Base-by-base conservation (phyloP, 1,284 basidiomycete genomes). In the Mrakiaceae sp. region DNA sequence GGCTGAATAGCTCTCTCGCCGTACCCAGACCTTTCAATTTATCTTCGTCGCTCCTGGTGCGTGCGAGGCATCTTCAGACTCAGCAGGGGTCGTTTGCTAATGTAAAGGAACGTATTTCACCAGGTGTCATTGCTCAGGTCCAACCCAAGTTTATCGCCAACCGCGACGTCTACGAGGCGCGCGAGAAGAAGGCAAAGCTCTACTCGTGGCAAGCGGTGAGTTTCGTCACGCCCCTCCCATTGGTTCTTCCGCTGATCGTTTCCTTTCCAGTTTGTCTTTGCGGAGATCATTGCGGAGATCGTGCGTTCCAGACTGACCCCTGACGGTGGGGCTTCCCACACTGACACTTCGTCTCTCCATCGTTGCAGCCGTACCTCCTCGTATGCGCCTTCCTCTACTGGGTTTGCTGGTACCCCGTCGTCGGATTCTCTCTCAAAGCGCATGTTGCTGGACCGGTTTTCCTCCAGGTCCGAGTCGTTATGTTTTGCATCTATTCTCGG, bases 111-210 rank as follows among this genome's bases (percentile, higher is more conserved):
- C 27, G 1, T 27, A 1, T 27, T 27, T 27, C 27, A 27, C 27
- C 27, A 27, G 66, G 66, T 44, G 66, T 70, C 7, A 75, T 77
- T 42, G 73, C 72, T 6, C 74, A 76, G 61, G 70, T 72, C 3
- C 75, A 76, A 67, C 76, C 76, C 49, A 73, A 74, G 58, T 77
- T 76, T 65, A 74, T 77, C 66, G 74, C 72, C 62, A 74, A 74
- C 64, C 69, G 75, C 58, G 73, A 74, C 63, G 70, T 76, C 58
- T 77, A 73, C 55, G 75, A 77, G 66, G 70, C 71, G 1, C 67
- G 75, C 49, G 76, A 77, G 69, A 73, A 74, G 65, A 74, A 74
- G 65, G 70, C 72, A n/a, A 74, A 74, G 69, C 66, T 76, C 42
- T 77, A 75, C 71, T 47, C 8, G n/a, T 51, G 48, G 49, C 42